These are phyloP conservation scores for Aplosporella prunicola DNA, from an alignment of 2,329 filamentous ascomycete species.

Conservation along the genomic window DNA sequence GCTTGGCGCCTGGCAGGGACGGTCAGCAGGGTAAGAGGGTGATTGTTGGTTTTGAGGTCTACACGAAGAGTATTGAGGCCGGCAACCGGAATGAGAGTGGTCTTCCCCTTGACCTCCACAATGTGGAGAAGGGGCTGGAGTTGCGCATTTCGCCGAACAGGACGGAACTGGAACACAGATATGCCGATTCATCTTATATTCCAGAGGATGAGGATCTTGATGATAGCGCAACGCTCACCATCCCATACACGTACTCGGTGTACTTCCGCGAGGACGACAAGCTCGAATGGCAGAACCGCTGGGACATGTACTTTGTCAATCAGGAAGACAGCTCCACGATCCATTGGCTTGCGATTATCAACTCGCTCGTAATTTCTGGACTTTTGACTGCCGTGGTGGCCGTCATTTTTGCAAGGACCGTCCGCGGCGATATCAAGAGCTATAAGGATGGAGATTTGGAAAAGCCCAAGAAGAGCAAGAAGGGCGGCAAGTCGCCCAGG, in stretches of 20 bases:
- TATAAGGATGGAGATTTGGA: conserved; percentile 58
- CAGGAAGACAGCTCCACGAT: conserved; percentile 73
- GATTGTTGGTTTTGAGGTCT: conserved; percentile 82
- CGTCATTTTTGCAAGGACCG: conserved; percentile 70
- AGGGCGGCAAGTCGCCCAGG: conserved; percentile 36
- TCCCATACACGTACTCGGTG: conserved; percentile 82
- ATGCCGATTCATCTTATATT: conserved; percentile 51
- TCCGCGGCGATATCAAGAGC: conserved; percentile 68
- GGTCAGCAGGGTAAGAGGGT: conserved; percentile 66
- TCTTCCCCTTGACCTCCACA: conserved; percentile 58
- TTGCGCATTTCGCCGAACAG: conserved; percentile 57
- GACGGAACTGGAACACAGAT: conserved; percentile 41
- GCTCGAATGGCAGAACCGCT: conserved; percentile 74
- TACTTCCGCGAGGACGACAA: conserved; percentile 77
- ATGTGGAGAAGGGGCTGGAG: conserved; percentile 56
- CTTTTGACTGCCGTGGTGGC: conserved; percentile 69
- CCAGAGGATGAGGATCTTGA: conserved; percentile 44
- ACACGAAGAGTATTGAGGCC: conserved; percentile 69
- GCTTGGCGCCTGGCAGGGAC: conserved; percentile 57
- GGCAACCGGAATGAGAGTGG: conserved; percentile 52
- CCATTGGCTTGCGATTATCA: conserved; percentile 82
- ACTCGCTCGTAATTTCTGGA: conserved; percentile 74
- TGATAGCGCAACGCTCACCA: conserved; percentile 56
- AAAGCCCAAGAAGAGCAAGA: conserved; percentile 49
- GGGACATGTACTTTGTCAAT: conserved; percentile 85